phyloP scores from a whole-genome alignment of 2,329 filamentous ascomycete species.

The Xylaria sp. region DNA sequence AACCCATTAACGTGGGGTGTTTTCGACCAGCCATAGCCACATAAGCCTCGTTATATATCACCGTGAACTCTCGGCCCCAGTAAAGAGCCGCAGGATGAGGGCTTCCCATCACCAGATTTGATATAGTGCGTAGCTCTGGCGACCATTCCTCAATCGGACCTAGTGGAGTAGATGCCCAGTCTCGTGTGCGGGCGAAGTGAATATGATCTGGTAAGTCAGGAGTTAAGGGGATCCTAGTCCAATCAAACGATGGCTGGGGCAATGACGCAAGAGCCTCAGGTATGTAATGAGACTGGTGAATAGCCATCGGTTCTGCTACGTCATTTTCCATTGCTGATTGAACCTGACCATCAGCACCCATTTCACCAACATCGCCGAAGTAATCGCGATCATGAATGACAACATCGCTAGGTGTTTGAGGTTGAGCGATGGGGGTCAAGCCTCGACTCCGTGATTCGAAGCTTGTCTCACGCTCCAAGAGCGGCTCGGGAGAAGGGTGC shows the following conservation, averaged over 20 bases:
- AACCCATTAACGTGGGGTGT: conserved; percentile 77
- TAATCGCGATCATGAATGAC: conserved; percentile 40
- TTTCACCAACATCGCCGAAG: conserved; percentile 36
- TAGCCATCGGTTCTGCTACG: conserved; percentile 28
- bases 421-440: conserved; percentile 44
- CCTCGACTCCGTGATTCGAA: conserved; percentile 45
- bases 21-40: conserved; percentile 75
- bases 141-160: conserved; percentile 79
- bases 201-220: conserved; percentile 72
- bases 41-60: conserved; percentile 76
- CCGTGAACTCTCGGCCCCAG: conserved; percentile 73
- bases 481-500: conserved; percentile 47
- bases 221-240: conserved; percentile 73
- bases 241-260: conserved; percentile 71
- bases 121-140: conserved; percentile 74
- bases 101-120: conserved; percentile 80
- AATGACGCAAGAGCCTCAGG: conserved; percentile 30
- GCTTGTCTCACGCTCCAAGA: conserved; percentile 45
- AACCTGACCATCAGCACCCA: conserved; percentile 28
- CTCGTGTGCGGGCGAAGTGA: conserved; percentile 70
- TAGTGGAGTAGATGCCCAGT: conserved; percentile 75
- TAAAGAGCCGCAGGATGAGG: conserved; percentile 79
- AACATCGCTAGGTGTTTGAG: conserved; percentile 44
- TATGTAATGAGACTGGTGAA: conserved; percentile 30
- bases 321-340: conserved; percentile 33